Evolutionary conservation across 1,284 basidiomycete species (phyloP).

Genomic region (Trametes polyzona): DNA sequence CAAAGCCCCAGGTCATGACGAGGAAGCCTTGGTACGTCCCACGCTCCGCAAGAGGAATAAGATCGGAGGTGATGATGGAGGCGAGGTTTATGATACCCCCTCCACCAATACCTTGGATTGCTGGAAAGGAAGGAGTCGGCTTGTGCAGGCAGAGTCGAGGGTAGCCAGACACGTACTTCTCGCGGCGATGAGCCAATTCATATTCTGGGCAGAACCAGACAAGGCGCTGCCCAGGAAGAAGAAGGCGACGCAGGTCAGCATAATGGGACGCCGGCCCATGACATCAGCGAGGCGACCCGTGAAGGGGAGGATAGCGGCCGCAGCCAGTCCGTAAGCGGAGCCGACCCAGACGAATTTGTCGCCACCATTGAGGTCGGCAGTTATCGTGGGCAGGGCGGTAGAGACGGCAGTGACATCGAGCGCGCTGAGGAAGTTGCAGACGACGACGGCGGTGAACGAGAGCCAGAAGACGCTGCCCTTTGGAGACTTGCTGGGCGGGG

Average conservation of each 20-base stretch:
- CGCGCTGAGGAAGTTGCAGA: conserved; percentile 34
- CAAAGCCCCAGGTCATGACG: conserved; percentile 38
- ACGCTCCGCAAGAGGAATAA: conserved; percentile 41
- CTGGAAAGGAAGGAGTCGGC: conserved; percentile 5
- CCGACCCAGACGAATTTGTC: conserved; percentile 41
- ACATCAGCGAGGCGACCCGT: conserved; percentile 36
- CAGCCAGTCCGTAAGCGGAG: conserved; percentile 39
- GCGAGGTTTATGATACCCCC: conserved; percentile 40
- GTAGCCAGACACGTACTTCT: neutral
- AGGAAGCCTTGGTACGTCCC: conserved; percentile 40
- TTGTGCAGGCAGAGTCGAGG: neutral
- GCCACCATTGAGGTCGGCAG: conserved; percentile 14
- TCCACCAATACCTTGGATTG: conserved; percentile 44
- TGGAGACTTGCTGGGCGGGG: neutral
- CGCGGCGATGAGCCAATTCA: conserved; percentile 38
- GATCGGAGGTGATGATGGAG: conserved; percentile 41
- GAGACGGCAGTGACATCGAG: conserved; percentile 30
- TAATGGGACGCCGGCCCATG: conserved; percentile 40
- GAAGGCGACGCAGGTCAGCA: conserved; percentile 35
- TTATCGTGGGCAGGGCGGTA: conserved; percentile 23
- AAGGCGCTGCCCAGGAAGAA: conserved; percentile 43
- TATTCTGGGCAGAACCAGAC: conserved; percentile 39
- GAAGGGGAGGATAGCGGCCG: conserved; percentile 38
- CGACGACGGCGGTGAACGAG: conserved; percentile 24
- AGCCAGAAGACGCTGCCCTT: conserved; percentile 30